phyloP scores from a whole-genome alignment of 257 asterid genomes.

The Phtheirospermum japonicum region DNA sequence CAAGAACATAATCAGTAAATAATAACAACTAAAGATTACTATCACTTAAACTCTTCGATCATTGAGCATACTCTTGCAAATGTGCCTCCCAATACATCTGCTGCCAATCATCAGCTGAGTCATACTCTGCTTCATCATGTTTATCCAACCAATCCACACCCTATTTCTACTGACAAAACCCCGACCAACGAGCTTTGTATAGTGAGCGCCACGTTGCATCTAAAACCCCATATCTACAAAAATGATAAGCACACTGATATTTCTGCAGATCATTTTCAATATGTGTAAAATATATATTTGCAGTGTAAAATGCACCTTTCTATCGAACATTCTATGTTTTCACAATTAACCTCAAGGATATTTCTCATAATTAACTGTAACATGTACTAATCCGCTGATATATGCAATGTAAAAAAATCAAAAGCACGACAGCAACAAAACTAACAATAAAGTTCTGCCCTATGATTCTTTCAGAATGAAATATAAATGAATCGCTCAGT shows the following conservation, averaged over 20 bases:
- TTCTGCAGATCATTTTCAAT: slow-evolving; percentile 20
- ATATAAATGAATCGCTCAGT: too few species aligned
- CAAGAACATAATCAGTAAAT: slow-evolving; percentile 25
- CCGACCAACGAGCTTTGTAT: slow-evolving; percentile 71
- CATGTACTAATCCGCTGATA: too few species aligned
- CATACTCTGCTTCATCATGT: slow-evolving; percentile 35
- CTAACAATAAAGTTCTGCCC: too few species aligned
- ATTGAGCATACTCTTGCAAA: slow-evolving; percentile 62
- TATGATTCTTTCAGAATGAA: too few species aligned
- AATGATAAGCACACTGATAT: slow-evolving; percentile 25
- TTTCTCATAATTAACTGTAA: too few species aligned
- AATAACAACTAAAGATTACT: slow-evolving; percentile 22
- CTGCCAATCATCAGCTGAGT: slow-evolving; percentile 55
- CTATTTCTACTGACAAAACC: slow-evolving; percentile 28
- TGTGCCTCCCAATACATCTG: slow-evolving; percentile 85
- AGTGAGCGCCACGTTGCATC: slow-evolving; percentile 58
- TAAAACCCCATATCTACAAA: slow-evolving; percentile 44
- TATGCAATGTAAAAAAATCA: too few species aligned
- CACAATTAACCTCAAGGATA: too few species aligned
- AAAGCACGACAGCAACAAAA: too few species aligned
- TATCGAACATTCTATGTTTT: slow-evolving; percentile 81
- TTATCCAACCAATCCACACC: slow-evolving; percentile 37
- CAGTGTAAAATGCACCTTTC: slow-evolving; percentile 24
- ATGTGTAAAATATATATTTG: slow-evolving; percentile 7
- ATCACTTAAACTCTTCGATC: slow-evolving; percentile 20